Base-by-base conservation (phyloP, 805 yeast species). In the Ogataea neopini region DNA sequence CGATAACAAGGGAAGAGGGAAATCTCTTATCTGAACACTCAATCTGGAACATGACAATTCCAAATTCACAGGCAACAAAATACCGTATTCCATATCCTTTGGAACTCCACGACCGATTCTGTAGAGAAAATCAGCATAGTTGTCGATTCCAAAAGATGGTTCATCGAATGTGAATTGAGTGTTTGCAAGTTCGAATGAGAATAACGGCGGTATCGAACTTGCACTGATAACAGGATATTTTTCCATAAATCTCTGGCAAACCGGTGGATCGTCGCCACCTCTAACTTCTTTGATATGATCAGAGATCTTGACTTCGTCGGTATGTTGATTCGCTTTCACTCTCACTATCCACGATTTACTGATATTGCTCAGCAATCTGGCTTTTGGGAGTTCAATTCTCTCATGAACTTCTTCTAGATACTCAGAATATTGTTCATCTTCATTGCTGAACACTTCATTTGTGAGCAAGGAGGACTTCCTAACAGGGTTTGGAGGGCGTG, bases 1-100 rank as follows among this genome's bases (percentile, higher is more conserved):
- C 3, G 79, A 74, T 2, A 82, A 53, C 5, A 83, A 55, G 0
- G 90, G 87, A 2, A 81, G 54, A 1, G 83, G 79, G 58, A 78
- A 82, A 58, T 81, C 86, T 48, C 77, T 69, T 13, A 82, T 57
- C 45, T 69, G 73, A 28, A 79, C 61, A 29, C 72, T 71, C 60
- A 77, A 64, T 7, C 68, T 60, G 17, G 69, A 66, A 30, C 80
- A 75, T 47, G 61, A 68, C 9, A 83, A 56, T n/a, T 69, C 69
- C 8, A 80, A 48, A 40, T 69, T 73, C 41, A 80, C 49, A 0
- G 86, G 83, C 6, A 80, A 61, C 33, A 83, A 64, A 18, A 82
- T 74, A 6, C 87, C 80, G 57, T 82, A 84, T 4, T 61, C 63
- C 45, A 68, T 69, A 43, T 74, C 70, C 40, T 65, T 72, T 0